phyloP scores from a whole-genome alignment of 2,329 filamentous ascomycete species.

The Epicoccum sorghinum region DNA sequence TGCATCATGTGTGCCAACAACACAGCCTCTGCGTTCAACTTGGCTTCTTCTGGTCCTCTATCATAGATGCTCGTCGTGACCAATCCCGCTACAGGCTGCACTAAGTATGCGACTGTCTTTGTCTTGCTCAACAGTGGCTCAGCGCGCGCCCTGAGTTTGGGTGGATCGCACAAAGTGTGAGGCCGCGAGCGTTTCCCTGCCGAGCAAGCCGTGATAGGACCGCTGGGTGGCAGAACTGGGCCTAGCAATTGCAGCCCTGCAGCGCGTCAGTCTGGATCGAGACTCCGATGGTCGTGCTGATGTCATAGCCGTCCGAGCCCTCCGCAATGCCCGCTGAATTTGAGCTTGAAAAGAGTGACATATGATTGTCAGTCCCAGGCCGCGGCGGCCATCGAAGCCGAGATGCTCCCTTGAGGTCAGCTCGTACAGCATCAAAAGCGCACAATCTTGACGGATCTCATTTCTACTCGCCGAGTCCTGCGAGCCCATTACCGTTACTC shows the following conservation, averaged over 20 bases:
- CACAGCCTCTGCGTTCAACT: constrained; percentile 1
- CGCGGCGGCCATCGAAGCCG: constrained; percentile 20
- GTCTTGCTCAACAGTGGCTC: constrained; percentile 11
- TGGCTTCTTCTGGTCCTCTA: constrained; percentile 1
- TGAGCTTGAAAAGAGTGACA: constrained; percentile 21
- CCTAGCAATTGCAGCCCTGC: constrained; percentile 24
- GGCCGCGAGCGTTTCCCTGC: constrained; percentile 27
- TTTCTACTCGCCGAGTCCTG: constrained; percentile 14
- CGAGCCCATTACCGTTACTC: constrained; percentile 1
- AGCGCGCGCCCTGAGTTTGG: constrained; percentile 8
- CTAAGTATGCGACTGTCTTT: neutral
- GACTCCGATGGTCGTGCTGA: constrained; percentile 26
- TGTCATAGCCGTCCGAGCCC: constrained; percentile 32
- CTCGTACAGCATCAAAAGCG: constrained; percentile 8
- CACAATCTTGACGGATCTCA: constrained; percentile 12
- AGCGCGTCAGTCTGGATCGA: constrained; percentile 21
- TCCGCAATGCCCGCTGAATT: constrained; percentile 18
- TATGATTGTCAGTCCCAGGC: neutral
- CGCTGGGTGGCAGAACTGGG: constrained; percentile 27
- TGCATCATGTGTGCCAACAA: constrained; percentile 8
- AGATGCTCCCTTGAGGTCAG: constrained; percentile 6
- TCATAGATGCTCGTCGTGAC: neutral
- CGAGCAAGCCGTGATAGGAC: constrained; percentile 35
- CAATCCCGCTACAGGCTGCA: neutral
- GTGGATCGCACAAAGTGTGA: constrained; percentile 17